Evolutionary conservation across 352 stramenopile genomes (phyloP).

Genomic region (Phytophthora sp.): DNA sequence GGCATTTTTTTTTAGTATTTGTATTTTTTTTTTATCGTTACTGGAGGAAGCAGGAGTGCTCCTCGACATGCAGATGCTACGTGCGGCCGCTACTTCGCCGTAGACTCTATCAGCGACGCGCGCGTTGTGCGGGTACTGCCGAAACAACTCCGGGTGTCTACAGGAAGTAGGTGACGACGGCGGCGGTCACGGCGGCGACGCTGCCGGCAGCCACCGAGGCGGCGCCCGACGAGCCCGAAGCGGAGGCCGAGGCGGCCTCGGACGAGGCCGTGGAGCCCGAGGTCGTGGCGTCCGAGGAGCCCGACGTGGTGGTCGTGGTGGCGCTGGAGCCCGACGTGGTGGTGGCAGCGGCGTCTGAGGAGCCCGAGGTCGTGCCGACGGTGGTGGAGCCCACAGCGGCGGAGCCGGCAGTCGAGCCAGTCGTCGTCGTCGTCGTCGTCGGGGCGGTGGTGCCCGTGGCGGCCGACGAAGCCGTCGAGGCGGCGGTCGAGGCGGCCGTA

Average conservation of each 20-base stretch:
- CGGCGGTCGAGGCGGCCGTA: slow-evolving; percentile 4
- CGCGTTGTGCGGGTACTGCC: slow-evolving; percentile 10
- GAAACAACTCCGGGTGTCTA: slow-evolving; percentile 15
- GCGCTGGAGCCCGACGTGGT: slow-evolving; percentile 20
- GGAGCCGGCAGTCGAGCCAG: slow-evolving; percentile 16
- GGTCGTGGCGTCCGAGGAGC: slow-evolving; percentile 15
- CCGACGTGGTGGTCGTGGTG: slow-evolving; percentile 18
- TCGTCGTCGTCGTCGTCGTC: slow-evolving; percentile 9
- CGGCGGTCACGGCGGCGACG: slow-evolving; percentile 32
- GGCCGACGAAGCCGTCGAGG: slow-evolving; percentile 1
- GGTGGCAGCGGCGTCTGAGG: slow-evolving; percentile 11
- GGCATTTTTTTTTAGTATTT: no score
- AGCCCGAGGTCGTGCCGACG: slow-evolving; percentile 30
- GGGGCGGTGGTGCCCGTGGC: slow-evolving; percentile 1
- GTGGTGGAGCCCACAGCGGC: slow-evolving; percentile 19
- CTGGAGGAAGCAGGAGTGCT: slow-evolving; percentile 4
- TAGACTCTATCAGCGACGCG: slow-evolving; percentile 18
- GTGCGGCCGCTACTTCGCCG: slow-evolving; percentile 5
- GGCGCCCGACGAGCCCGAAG: slow-evolving; percentile 36
- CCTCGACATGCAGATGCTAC: slow-evolving; percentile 22
- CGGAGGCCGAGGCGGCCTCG: slow-evolving; percentile 14
- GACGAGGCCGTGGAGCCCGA: slow-evolving; percentile 21
- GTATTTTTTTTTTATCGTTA: slow-evolving; percentile 30
- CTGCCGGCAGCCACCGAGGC: slow-evolving; percentile 36
- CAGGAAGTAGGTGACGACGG: slow-evolving; percentile 41